phyloP scores from a whole-genome alignment of 371 early-diverging fungal species.

The Mucor sp. region DNA sequence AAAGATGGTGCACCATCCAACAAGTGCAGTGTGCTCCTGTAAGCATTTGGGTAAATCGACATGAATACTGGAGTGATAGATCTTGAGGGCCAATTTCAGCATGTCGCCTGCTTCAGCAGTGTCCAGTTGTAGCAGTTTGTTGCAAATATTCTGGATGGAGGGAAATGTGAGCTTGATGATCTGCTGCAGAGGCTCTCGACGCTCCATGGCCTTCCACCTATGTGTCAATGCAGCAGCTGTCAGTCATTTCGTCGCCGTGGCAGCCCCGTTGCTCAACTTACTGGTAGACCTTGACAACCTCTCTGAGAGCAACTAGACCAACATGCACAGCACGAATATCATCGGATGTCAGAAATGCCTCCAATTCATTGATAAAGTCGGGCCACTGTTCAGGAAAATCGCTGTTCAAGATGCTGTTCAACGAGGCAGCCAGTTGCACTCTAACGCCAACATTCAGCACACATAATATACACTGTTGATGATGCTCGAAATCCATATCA shows the following conservation, averaged over 20 bases:
- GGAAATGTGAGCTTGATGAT: slow-evolving; percentile 78
- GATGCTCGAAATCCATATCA: too few species aligned
- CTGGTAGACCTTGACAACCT: slow-evolving; percentile 82
- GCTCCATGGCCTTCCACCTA: slow-evolving; percentile 58
- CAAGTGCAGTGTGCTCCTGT: slow-evolving; percentile 67
- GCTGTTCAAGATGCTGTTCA: slow-evolving; percentile 64
- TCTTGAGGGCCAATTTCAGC: slow-evolving; percentile 79
- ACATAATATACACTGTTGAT: not conserved
- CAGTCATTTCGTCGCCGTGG: too few species aligned
- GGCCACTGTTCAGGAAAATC: slow-evolving; percentile 89
- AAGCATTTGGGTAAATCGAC: slow-evolving; percentile 68
- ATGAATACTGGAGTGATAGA: slow-evolving; percentile 74
- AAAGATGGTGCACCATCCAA: slow-evolving; percentile 87
- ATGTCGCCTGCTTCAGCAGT: slow-evolving; percentile 81
- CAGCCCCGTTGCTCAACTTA: slow-evolving; percentile 38
- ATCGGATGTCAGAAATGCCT: slow-evolving; percentile 63
- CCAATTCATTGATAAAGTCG: slow-evolving; percentile 67
- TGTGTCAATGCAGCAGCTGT: not conserved
- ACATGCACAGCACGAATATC: slow-evolving; percentile 68
- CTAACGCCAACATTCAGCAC: slow-evolving; percentile 33
- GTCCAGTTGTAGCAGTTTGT: slow-evolving; percentile 55
- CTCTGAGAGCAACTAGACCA: slow-evolving; percentile 76
- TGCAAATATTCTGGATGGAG: slow-evolving; percentile 68
- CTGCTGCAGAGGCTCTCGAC: slow-evolving; percentile 65
- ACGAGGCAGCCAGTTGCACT: slow-evolving; percentile 73